These are phyloP conservation scores for Sabuloglossum arenarium DNA, from an alignment of 495 filamentous ascomycete species.

Conservation along the genomic window DNA sequence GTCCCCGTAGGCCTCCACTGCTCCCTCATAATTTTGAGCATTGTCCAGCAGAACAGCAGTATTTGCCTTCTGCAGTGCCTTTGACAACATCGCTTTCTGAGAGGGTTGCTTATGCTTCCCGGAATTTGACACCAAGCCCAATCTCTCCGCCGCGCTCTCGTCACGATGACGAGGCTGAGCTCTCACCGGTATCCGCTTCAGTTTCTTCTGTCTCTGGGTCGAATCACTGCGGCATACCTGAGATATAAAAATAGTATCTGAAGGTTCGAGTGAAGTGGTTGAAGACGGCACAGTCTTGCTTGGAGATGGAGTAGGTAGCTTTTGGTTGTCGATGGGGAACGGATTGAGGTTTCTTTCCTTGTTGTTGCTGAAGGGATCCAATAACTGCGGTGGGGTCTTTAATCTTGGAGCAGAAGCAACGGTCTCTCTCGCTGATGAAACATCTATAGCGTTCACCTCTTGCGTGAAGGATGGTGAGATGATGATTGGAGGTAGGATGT, in stretches of 20 bases:
- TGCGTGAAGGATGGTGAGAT: not conserved
- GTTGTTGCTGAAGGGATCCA: not conserved
- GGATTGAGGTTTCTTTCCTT: not conserved
- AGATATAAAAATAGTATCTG: not conserved
- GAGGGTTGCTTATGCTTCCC: slow-evolving; percentile 25
- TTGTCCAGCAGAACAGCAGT: slow-evolving; percentile 89
- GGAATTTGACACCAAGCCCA: not conserved
- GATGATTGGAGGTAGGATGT: not conserved
- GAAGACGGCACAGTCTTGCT: not conserved
- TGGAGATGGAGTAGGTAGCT: not conserved
- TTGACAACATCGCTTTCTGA: slow-evolving; percentile 83
- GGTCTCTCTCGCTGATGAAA: not conserved
- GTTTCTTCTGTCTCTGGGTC: not conserved
- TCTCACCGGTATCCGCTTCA: not conserved
- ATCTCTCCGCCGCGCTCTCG: not conserved
- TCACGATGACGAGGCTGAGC: not conserved
- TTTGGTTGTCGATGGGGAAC: not conserved
- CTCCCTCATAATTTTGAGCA: slow-evolving; percentile 81
- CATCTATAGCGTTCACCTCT: not conserved
- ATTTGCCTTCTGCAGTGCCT: slow-evolving; percentile 83
- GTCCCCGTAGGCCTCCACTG: slow-evolving; percentile 77
- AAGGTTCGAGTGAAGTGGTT: not conserved
- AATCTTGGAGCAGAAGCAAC: not conserved
- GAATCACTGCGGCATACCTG: not conserved
- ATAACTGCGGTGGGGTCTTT: not conserved